Evolutionary conservation across 768 basidiomycete species (phyloP).

Genomic region (Polyporus arcularius): DNA sequence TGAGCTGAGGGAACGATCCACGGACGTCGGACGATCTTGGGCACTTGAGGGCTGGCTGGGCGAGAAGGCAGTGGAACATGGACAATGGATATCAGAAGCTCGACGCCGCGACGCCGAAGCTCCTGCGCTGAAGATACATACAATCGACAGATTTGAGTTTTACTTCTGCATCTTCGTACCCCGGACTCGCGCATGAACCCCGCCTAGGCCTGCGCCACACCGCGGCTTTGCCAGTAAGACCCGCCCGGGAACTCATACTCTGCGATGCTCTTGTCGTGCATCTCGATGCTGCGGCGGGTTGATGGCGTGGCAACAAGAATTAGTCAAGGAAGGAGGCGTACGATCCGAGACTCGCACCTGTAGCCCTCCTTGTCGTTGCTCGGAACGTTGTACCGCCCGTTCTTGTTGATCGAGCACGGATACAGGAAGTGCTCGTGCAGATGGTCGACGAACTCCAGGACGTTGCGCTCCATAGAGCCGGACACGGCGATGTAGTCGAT

Average conservation of each 20-base stretch:
- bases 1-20: too few relatives aligned
- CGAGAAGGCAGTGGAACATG: background rate
- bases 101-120: too few relatives aligned
- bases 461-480: conserved; percentile 91
- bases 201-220: background rate
- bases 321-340: background rate
- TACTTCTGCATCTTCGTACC: background rate
- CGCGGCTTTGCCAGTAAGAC: conserved; percentile 64
- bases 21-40: too few relatives aligned
- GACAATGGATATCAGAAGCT: background rate
- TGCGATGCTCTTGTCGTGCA: conserved; percentile 77
- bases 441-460: conserved; percentile 89
- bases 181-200: background rate
- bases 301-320: background rate
- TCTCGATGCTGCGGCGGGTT: conserved; percentile 69
- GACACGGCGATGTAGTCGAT: conserved; percentile 95
- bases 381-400: conserved; percentile 89
- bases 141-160: background rate
- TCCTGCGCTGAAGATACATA: background rate
- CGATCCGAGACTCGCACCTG: conserved; percentile 46
- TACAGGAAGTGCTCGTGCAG: conserved; percentile 92
- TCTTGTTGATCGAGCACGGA: conserved; percentile 83
- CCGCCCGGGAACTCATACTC: conserved; percentile 88
- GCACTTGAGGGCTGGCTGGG: too few relatives aligned
- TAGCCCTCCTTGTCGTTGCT: conserved; percentile 76